Percentiles rank a stretch among this genome's conserved stretches.
Conservation (phyloP, 306 rosid species). For the Trifolium pratense region DNA sequence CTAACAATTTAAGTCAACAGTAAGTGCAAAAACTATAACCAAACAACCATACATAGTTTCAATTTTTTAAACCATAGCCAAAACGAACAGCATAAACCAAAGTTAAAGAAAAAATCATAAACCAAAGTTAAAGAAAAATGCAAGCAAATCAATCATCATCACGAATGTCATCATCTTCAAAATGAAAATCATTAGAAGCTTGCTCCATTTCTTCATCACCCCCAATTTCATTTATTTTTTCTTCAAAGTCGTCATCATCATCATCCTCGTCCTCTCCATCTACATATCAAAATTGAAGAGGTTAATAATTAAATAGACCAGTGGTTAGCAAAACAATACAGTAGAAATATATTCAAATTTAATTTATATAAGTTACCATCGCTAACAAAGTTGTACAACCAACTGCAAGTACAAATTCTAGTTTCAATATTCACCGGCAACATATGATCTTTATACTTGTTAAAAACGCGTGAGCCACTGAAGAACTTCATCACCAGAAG, state of each 20-base stretch:
- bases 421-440: neutral
- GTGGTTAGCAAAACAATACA: neutral
- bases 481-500: neutral
- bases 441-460: neutral
- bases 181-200: neutral
- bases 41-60: neutral
- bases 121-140: neutral
- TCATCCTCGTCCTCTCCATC: neutral
- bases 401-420: neutral
- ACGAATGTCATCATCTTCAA: neutral
- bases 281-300: conserved; percentile 10
- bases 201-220: neutral
- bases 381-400: neutral
- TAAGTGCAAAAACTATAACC: neutral
- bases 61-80: neutral
- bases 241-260: neutral
- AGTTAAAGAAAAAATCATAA: neutral
- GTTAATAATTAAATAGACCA: neutral
- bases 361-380: neutral
- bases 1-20: neutral
- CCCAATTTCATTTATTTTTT: neutral
- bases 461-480: neutral
- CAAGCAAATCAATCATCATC: neutral
- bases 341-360: neutral
- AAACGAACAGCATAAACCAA: neutral